Evolutionary conservation across 2,329 filamentous ascomycete genomes (phyloP), one percentile per base, ranked within the genome.

Genomic region (Boeremia exigua): DNA sequence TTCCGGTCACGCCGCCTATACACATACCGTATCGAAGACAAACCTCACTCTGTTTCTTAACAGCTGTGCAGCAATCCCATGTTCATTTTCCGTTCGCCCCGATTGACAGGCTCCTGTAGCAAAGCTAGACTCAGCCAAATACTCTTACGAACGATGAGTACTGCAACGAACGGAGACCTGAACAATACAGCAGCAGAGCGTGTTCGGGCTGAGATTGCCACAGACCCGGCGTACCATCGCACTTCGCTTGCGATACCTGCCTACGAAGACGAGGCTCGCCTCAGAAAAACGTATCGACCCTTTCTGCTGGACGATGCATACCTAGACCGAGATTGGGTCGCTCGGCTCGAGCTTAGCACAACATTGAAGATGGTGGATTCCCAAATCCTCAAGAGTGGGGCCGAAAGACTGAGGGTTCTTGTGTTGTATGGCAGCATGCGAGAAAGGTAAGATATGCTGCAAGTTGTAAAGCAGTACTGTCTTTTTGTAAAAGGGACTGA

Each of bases 401-500:
- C n/a, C n/a, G n/a, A n/a, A n/a, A 72, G 82, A 46, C 52, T 88
- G 2, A 85, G 81, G 54, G 80, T 88, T 1, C 73, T 88, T 1
- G 84, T 88, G 0, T 68, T 89, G 0, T 85, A 86, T 65, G 86
- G 86, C 1, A 88, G 85, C 65, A 71, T 88, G 36, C 76, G 85
- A 8, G 72, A 70, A 56, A 65, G 78, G 65, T 74, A 69, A 73
- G 72, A 74, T 1, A 8, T 0, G 11, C 9, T 11, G n/a, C 10
- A 10, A 14, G 8, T 11, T 15, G 8, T 10, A 29, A 12, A 10
- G 9, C 5, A 2, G 12, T 14, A 10, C n/a, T 3, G 2, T 4
- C n/a, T 46, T 39, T 37, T 28, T 49, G 62, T 29, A 63, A 17
- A 7, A 8, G 8, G 42, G 51, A n/a, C n/a, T n/a, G n/a, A n/a